Evolutionary conservation across 805 yeast genomes (phyloP), one percentile per base, ranked within the genome.

Genomic region (Trichomonascus vanleenenianus): DNA sequence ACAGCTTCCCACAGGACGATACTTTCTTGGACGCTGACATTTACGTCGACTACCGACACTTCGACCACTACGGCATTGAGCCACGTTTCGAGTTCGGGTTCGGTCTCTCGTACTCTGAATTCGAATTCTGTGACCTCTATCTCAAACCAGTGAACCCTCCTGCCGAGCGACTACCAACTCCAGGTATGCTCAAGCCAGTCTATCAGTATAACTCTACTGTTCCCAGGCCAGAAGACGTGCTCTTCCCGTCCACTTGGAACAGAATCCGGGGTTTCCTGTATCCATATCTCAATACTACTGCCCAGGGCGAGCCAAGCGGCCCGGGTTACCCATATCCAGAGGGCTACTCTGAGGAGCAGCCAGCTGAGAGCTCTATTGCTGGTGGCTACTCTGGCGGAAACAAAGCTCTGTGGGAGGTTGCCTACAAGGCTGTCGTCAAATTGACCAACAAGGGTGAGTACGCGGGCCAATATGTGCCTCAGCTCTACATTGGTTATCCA

Each of bases 31-130:
- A 58, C 22, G 66, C 74, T 18, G 79, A 73, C 42, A 61, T 74
- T 19, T 74, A 67, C 50, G 55, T 75, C 44, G 85, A 78, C 57
- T 79, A 80, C 63, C 63, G 77, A 41, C 74, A 71, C 55, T 79
- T 78, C 59, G 81, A 77, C 53, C 74, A 74, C 56, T 68, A 73
- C 49, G 70, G 73, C 45, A 73, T 78, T 37, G 67, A 68, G 50
- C 82, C 83, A 16, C 61, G 82, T 40, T 80, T 60, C 56, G 82
- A 76, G 49, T 80, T 80, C 59, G 85, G 84, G 2, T 76, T 57
- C 62, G 85, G 85, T 7, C 61, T 79, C 39, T 74, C 82, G 1
- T 79, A 76, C 56, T 67, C 82, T 2, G 66, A 64, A 37, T 67
- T 64, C 49, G 50, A 61, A 3, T 49, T 68, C 31, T 53, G 61